phyloP scores from a whole-genome alignment of 306 rosid genomes.

The Quercus engelmannii region DNA sequence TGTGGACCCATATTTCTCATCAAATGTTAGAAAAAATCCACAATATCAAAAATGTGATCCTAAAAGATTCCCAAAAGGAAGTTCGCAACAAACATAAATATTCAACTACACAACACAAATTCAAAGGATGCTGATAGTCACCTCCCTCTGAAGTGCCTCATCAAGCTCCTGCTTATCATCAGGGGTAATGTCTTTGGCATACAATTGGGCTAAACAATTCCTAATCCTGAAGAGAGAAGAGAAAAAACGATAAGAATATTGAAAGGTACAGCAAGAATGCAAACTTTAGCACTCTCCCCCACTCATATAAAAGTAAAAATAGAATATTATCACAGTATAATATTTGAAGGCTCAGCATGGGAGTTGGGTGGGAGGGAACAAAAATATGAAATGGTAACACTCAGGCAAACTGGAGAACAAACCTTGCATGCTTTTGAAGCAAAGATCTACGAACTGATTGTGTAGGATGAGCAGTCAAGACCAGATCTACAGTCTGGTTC shows the following conservation, averaged over 20 bases:
- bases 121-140: conserved; percentile 25
- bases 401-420: conserved; percentile 5
- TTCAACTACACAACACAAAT: neutral
- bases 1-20: neutral
- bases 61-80: neutral
- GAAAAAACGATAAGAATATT: neutral
- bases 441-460: conserved; percentile 95
- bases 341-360: neutral
- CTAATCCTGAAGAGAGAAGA: conserved; percentile 55
- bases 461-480: conserved; percentile 98
- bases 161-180: conserved; percentile 99
- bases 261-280: neutral
- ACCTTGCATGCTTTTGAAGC: conserved; percentile 99
- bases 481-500: conserved; percentile 94
- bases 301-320: neutral
- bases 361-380: neutral
- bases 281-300: neutral
- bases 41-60: neutral
- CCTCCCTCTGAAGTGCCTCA: conserved; percentile 98
- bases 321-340: neutral
- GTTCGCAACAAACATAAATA: neutral
- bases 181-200: conserved; percentile 92
- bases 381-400: neutral
- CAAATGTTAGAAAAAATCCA: neutral
- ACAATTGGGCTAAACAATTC: conserved; percentile 71